These are phyloP conservation scores for Phalaenopsis hybrid DNA, from an alignment of 116 monocot genomes.

Conservation along the genomic window DNA sequence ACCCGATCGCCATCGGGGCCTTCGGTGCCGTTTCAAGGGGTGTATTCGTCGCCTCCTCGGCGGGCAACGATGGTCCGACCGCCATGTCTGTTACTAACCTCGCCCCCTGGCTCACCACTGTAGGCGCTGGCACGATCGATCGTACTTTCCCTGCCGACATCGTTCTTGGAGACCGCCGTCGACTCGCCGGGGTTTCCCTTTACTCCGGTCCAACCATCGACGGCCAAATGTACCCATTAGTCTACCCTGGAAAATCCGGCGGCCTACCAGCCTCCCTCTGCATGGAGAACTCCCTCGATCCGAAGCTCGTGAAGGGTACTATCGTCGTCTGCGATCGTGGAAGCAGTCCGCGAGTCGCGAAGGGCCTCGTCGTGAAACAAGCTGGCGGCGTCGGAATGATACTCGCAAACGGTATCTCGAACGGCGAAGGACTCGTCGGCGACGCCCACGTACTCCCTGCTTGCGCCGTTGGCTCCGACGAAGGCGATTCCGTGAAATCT, in stretches of 20 bases:
- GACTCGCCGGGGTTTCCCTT: conserved; percentile 45
- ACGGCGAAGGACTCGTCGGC: conserved; percentile 71
- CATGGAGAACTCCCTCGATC: conserved; percentile 58
- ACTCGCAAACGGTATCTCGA: conserved; percentile 54
- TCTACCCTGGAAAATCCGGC: conserved; percentile 46
- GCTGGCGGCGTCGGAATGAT: conserved; percentile 72
- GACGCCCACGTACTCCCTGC: conserved; percentile 78
- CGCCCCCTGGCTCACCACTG: conserved; percentile 66
- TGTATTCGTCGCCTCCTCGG: conserved; percentile 62
- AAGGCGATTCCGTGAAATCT: conserved; percentile 50
- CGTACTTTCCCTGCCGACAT: conserved; percentile 64
- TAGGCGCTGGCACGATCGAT: conserved; percentile 78
- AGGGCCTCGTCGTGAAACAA: conserved; percentile 54
- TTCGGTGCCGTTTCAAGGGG: conserved; percentile 50
- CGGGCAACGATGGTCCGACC: conserved; percentile 66
- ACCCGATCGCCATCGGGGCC: conserved; percentile 67
- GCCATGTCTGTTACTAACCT: conserved; percentile 66
- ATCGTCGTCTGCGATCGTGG: conserved; percentile 76
- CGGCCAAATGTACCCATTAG: conserved; percentile 28
- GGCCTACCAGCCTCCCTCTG: conserved; percentile 61
- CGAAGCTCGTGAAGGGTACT: conserved; percentile 41
- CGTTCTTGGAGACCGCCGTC: conserved; percentile 51
- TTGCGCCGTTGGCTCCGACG: conserved; percentile 50
- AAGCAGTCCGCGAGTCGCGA: conserved; percentile 64
- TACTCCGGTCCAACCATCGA: conserved; percentile 51